These are phyloP conservation scores for Tilletia setariae DNA, from an alignment of 1,284 basidiomycete genomes.

Conservation along the genomic window DNA sequence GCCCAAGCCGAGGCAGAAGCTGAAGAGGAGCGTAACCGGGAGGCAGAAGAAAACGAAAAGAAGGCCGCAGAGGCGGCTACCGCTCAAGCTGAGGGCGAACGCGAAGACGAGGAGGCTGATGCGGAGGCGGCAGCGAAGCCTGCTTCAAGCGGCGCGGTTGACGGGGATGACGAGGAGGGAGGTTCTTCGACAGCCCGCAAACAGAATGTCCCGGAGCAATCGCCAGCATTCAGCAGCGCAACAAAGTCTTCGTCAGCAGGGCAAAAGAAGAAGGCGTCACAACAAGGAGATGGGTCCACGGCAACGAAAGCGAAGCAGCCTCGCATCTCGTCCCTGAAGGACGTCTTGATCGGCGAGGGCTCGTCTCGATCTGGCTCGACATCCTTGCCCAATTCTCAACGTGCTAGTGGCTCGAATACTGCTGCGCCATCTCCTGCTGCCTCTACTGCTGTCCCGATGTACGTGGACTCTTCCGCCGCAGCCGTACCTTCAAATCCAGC, in stretches of 20 bases:
- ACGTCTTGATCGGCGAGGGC: constrained; percentile 3
- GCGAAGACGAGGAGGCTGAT: constrained; percentile 25
- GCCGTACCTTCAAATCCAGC: background rate
- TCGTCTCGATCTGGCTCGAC: background rate
- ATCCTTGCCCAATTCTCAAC: background rate
- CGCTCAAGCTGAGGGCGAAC: constrained; percentile 23
- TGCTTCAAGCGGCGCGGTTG: constrained; percentile 31
- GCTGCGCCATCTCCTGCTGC: constrained; percentile 1
- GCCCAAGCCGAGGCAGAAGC: constrained; percentile 15
- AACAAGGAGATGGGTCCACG: background rate
- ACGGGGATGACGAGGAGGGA: constrained; percentile 22
- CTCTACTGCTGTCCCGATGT: constrained; percentile 1
- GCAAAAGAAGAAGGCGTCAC: too few species aligned
- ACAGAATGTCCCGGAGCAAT: background rate
- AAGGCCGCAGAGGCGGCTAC: background rate
- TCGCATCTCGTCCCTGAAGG: constrained; percentile 1
- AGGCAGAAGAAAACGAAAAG: constrained; percentile 18
- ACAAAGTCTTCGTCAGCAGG: background rate
- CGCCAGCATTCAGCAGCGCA: background rate
- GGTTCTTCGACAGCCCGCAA: constrained; percentile 6
- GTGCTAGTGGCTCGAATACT: background rate
- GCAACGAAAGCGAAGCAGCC: background rate
- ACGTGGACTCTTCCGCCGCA: background rate
- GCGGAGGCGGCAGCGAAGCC: constrained; percentile 34
- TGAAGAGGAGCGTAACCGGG: constrained; percentile 5